Base-by-base conservation (phyloP, 1,284 basidiomycete genomes). In the Singerocomus inundabilis region DNA sequence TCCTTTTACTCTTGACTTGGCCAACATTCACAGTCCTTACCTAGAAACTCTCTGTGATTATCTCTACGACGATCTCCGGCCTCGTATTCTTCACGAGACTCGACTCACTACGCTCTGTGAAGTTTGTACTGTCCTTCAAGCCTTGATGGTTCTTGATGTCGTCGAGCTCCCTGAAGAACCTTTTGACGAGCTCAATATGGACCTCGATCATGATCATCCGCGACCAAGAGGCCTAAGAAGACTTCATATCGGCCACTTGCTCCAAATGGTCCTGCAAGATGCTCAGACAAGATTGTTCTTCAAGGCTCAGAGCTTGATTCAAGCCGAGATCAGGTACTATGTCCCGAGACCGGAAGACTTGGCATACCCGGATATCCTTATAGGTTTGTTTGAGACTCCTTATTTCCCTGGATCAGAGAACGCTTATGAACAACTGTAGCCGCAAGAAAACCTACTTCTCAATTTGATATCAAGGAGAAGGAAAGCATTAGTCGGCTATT, bases 201-300 rank as follows among this genome's bases (percentile, higher is more conserved):
- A 75, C 51, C 60, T 75, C 32, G n/a, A n/a, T n/a, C n/a, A n/a
- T n/a, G 72, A 76, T 46, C 63, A 52, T 52, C 65, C 54, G 16
- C 61, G 55, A 28, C 51, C 61, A 26, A 68, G 68, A 51, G 75
- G 77, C 1, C 70, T 84, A 24, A 73, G 77, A 13, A 75, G 75
- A 42, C 70, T 93, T 37, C 83, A 86, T 54, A 82, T 85, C 45
- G 79, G 84, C 52, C 81, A 87, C 46, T 72, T 97, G 6, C 71
- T 97, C 35, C 81, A 89, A 62, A 92, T 93, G 81, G 87, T 97
- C 2, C 70, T 96, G 21, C 93, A 96, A 67, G 94, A 97, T 63
- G 92, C 93, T 2, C 94, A 97, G 72, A 97, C 94, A 6, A 74
- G 93, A 46, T 70, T 97, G 44, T 92, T 97, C 58, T 97, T 97